These are phyloP conservation scores for Nemania diffusa DNA, from an alignment of 2,329 filamentous ascomycete species.

Conservation along the genomic window DNA sequence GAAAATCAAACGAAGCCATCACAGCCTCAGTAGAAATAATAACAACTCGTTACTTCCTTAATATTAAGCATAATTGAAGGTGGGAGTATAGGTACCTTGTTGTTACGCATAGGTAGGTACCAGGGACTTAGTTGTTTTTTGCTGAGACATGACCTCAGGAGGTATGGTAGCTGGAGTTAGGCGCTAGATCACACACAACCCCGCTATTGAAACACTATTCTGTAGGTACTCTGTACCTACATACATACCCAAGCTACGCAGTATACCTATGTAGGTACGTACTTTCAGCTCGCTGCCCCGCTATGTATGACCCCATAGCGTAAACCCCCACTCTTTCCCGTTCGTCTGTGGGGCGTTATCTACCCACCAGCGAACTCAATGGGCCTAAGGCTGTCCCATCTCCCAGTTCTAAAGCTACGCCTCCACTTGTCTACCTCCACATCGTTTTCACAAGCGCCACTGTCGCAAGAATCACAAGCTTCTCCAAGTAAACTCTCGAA, in stretches of 20 bases:
- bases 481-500: not conserved
- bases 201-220: no score
- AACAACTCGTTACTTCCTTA: not conserved
- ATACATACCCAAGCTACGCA: no score
- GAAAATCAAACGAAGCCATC: not conserved
- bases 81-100: no score
- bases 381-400: not conserved
- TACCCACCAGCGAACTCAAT: not conserved
- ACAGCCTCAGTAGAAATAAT: not conserved
- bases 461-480: not conserved
- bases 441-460: not conserved
- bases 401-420: not conserved
- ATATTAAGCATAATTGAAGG: no score
- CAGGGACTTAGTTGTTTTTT: no score
- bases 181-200: no score
- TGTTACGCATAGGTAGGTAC: no score
- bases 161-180: no score
- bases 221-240: no score
- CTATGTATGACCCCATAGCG: not conserved
- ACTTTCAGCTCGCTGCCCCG: not conserved
- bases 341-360: not conserved
- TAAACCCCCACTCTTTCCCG: constrained; percentile 1
- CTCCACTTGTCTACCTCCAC: not conserved
- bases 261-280: no score
- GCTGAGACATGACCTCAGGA: no score